Conservation (phyloP, 73 alveolate genomes). For the Vitrella brassicaformis region DNA sequence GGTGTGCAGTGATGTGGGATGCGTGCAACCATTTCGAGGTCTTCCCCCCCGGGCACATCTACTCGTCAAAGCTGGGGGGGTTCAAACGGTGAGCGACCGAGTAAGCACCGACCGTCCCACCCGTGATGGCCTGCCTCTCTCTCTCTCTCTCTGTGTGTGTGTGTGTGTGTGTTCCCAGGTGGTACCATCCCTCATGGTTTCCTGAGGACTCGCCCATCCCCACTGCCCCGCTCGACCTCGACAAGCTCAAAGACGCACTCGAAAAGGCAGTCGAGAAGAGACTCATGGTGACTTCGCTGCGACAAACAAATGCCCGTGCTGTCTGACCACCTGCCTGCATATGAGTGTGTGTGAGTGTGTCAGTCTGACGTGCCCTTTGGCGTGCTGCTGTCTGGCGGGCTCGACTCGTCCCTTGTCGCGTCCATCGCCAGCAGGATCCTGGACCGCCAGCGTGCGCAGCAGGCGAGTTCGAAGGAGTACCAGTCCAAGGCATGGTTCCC, state of each 20-base stretch:
- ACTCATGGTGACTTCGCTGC: background rate
- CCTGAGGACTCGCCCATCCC: background rate
- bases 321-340: too few species aligned
- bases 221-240: background rate
- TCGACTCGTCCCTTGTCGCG: slow-evolving; percentile 30
- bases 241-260: background rate
- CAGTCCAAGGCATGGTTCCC: too few species aligned
- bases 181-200: background rate
- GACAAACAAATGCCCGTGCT: too few species aligned
- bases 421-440: background rate
- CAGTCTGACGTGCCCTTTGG: slow-evolving; percentile 69
- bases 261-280: background rate
- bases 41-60: slow-evolving; percentile 27
- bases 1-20: background rate
- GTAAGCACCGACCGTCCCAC: background rate
- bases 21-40: background rate
- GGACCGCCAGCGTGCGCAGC: background rate
- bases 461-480: background rate
- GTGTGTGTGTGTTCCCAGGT: background rate
- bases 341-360: too few species aligned
- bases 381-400: slow-evolving; percentile 34
- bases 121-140: background rate
- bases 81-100: background rate
- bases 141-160: background rate
- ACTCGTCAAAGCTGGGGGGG: slow-evolving; percentile 5